phyloP scores from a whole-genome alignment of 768 basidiomycete species.

The Rossbeevera mucosa region DNA sequence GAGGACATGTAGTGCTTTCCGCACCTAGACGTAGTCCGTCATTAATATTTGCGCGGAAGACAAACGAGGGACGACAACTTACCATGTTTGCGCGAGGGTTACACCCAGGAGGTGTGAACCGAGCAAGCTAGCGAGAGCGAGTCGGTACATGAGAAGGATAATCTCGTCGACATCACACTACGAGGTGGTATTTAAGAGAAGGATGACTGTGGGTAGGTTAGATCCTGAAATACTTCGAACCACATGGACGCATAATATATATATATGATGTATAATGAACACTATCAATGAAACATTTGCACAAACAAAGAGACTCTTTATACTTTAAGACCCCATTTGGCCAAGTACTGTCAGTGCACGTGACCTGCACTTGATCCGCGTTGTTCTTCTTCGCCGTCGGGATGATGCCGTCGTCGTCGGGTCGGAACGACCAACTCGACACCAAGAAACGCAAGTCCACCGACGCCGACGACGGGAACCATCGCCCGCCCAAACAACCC shows the following conservation, averaged over 20 bases:
- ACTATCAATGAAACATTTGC: too few relatives aligned
- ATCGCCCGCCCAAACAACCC: conserved; percentile 15
- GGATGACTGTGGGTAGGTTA: not conserved
- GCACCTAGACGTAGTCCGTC: conserved; percentile 37
- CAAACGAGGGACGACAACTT: not conserved
- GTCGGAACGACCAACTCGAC: conserved; percentile 8
- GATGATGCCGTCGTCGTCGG: conserved; percentile 9
- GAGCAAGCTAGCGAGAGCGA: conserved; percentile 5
- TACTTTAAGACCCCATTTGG: too few relatives aligned
- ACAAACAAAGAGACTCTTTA: too few relatives aligned
- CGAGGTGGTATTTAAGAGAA: not conserved
- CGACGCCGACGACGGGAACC: not conserved
- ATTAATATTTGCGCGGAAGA: not conserved
- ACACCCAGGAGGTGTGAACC: conserved; percentile 10
- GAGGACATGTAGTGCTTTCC: conserved; percentile 51
- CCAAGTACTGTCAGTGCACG: conserved; percentile 25
- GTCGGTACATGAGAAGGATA: conserved; percentile 13
- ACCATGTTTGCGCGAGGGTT: conserved; percentile 30
- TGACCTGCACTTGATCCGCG: conserved; percentile 15
- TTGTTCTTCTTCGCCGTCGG: not conserved
- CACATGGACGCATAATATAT: too few relatives aligned
- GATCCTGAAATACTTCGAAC: not conserved
- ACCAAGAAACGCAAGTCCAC: conserved; percentile 25
- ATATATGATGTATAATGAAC: too few relatives aligned
- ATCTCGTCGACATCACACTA: too few relatives aligned